Conservation (phyloP, 164 flowering plant genomes). For the Stephania yunnanensis region DNA sequence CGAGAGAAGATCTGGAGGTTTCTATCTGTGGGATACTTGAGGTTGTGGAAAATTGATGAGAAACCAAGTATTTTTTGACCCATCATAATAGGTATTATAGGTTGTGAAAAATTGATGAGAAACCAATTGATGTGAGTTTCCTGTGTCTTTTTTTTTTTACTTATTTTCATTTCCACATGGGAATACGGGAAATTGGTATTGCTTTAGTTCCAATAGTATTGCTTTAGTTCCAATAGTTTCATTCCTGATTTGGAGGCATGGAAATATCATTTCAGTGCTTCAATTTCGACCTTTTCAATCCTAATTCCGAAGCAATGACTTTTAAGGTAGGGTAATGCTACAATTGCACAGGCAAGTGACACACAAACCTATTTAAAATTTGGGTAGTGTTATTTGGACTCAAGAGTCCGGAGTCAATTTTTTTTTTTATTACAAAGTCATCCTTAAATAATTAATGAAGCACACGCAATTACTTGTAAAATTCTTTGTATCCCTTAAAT, state of each 20-base stretch:
- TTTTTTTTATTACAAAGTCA: too few species aligned
- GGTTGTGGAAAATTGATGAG: background rate
- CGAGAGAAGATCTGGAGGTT: too few species aligned
- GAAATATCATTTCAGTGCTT: background rate
- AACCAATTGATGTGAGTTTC: background rate
- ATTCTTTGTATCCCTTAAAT: too few species aligned
- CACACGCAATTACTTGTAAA: too few species aligned
- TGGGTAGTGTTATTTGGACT: too few species aligned
- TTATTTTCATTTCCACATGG: background rate
- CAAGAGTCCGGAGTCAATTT: too few species aligned
- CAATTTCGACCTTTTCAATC: background rate
- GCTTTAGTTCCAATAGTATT: background rate
- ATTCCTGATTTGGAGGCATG: background rate
- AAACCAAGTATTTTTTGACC: background rate
- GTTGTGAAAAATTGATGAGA: background rate
- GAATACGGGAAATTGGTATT: background rate
- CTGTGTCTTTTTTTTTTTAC: background rate
- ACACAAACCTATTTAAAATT: too few species aligned
- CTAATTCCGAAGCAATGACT: background rate
- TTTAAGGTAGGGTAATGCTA: too few species aligned
- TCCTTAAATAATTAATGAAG: too few species aligned
- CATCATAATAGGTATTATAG: background rate
- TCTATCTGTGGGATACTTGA: too few species aligned
- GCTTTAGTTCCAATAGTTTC: too few species aligned
- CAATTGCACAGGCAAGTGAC: too few species aligned